Conservation (phyloP, 2,329 filamentous ascomycete genomes). For the Colletotrichum tofieldiae region DNA sequence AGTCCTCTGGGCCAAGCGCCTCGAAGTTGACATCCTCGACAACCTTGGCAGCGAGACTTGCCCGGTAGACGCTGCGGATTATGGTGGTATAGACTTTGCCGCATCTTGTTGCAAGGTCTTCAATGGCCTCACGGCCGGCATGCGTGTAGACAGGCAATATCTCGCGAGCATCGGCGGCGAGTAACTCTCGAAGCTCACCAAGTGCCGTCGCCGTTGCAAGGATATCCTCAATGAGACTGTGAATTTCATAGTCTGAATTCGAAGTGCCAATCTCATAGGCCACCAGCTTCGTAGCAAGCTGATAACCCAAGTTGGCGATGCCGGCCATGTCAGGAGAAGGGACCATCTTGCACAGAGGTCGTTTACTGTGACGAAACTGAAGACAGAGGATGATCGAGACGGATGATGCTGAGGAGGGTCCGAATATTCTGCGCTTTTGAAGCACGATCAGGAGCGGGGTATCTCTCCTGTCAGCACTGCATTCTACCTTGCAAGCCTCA, state of each 20-base stretch:
- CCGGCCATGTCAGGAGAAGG: conserved; percentile 18
- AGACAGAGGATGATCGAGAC: neutral
- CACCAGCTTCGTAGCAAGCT: conserved; percentile 32
- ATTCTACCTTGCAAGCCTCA: conserved; percentile 29
- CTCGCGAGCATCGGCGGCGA: conserved; percentile 20
- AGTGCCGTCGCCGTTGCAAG: conserved; percentile 15
- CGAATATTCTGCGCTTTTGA: neutral
- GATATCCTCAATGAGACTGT: neutral
- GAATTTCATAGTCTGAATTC: neutral
- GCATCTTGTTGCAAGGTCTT: conserved; percentile 29
- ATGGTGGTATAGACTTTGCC: conserved; percentile 26
- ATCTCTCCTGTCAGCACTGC: conserved; percentile 22
- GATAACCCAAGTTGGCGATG: conserved; percentile 31
- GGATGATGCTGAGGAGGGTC: neutral
- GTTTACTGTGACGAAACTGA: neutral
- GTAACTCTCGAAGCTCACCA: conserved; percentile 23
- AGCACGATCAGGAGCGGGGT: conserved; percentile 29
- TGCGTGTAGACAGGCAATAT: conserved; percentile 19
- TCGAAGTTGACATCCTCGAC: conserved; percentile 15
- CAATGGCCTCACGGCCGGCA: conserved; percentile 29
- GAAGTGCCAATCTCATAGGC: conserved; percentile 21
- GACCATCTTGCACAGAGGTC: neutral
- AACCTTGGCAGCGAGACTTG: conserved; percentile 28
- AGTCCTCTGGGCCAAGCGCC: conserved; percentile 17
- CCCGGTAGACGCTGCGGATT: conserved; percentile 29